Evolutionary conservation across 2,329 filamentous ascomycete species (phyloP).

Genomic region (Pseudogymnoascus sp.): DNA sequence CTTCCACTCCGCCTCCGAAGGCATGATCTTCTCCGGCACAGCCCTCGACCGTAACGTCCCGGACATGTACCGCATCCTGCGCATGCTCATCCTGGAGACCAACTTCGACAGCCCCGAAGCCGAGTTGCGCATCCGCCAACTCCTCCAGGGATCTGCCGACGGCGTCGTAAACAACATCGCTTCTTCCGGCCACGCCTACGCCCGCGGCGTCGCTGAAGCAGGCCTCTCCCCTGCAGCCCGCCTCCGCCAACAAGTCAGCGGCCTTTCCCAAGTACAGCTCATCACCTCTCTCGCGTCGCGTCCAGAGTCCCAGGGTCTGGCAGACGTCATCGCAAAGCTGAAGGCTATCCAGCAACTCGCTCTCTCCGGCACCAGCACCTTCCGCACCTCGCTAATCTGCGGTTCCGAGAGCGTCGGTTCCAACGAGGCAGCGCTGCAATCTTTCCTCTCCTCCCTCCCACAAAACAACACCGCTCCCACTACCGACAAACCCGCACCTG

Average conservation of each 20-base stretch:
- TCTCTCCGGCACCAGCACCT: slow-evolving; percentile 57
- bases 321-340: slow-evolving; percentile 73
- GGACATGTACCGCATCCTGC: slow-evolving; percentile 82
- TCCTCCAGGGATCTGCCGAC: slow-evolving; percentile 80
- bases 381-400: slow-evolving; percentile 82
- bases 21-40: slow-evolving; percentile 77
- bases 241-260: slow-evolving; percentile 76
- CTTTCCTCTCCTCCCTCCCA: slow-evolving; percentile 63
- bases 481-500: slow-evolving; percentile 27
- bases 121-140: slow-evolving; percentile 73
- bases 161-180: slow-evolving; percentile 89
- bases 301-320: slow-evolving; percentile 60
- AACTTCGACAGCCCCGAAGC: slow-evolving; percentile 82
- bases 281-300: slow-evolving; percentile 73
- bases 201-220: slow-evolving; percentile 76
- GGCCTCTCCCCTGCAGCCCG: slow-evolving; percentile 66
- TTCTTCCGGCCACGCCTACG: slow-evolving; percentile 81
- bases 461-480: slow-evolving; percentile 36
- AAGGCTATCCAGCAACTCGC: slow-evolving; percentile 79
- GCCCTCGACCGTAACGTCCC: slow-evolving; percentile 85
- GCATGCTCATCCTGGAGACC: slow-evolving; percentile 75
- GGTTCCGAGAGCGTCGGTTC: slow-evolving; percentile 62
- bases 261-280: slow-evolving; percentile 83
- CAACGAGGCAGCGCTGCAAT: slow-evolving; percentile 66
- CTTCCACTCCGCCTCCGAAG: slow-evolving; percentile 67